phyloP scores from a whole-genome alignment of 768 basidiomycete genomes.

The Tephrocybe sp. region DNA sequence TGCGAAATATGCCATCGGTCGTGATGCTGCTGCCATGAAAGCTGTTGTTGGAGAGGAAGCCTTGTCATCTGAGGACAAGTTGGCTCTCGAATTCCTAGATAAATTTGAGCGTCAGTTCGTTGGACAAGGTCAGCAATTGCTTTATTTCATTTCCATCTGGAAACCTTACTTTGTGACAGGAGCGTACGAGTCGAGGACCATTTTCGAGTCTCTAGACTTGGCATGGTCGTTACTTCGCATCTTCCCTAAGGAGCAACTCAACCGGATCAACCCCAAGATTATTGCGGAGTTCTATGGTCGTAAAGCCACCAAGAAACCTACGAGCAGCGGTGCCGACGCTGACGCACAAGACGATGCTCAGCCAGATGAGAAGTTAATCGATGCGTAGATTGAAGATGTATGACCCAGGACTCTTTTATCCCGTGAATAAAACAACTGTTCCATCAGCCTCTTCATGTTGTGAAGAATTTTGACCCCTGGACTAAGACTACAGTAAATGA shows the following conservation, averaged over 20 bases:
- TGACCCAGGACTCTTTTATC: conserved; percentile 10
- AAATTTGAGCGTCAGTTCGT: conserved; percentile 98
- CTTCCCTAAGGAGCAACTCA: conserved; percentile 98
- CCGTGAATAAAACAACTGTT: neutral
- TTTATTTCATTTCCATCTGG: conserved; percentile 4
- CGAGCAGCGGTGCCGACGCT: conserved; percentile 41
- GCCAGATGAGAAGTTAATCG: conserved; percentile 56
- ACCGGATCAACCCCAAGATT: conserved; percentile 97
- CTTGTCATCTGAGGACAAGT: conserved; percentile 90
- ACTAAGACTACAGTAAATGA: no score
- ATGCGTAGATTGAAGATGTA: conserved; percentile 42
- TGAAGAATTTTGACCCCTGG: no score
- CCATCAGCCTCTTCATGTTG: conserved; percentile 10
- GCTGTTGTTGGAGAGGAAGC: conserved; percentile 99
- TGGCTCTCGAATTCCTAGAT: conserved; percentile 95
- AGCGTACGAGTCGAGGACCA: conserved; percentile 90
- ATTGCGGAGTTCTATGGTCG: conserved; percentile 91
- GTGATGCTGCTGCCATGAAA: conserved; percentile 98
- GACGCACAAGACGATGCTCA: conserved; percentile 39
- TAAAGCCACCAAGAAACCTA: conserved; percentile 67
- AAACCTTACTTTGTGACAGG: conserved; percentile 41
- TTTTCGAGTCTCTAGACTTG: conserved; percentile 96
- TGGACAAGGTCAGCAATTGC: conserved; percentile 70
- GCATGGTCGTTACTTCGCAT: conserved; percentile 96
- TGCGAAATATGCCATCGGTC: conserved; percentile 97